Base-by-base conservation (phyloP, 305 asterid species). In the Ruellia speciosa region DNA sequence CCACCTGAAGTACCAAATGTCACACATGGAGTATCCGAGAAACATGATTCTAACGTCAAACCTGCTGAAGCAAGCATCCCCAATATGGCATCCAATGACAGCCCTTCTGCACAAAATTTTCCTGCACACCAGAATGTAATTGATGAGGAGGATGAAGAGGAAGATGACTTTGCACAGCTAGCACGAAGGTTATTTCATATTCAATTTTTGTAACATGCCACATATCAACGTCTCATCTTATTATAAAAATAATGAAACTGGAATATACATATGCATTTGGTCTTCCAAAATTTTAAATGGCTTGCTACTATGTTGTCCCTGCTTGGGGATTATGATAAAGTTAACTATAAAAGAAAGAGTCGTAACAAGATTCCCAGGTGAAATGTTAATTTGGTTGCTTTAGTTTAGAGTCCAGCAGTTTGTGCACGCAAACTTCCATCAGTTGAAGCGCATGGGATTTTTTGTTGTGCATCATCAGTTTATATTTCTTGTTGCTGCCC, bases 121-220 rank as follows among this genome's bases (percentile, higher is more conserved):
- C 79, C 80, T 47, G 67, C 64, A 48, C 74, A 66, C 8, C 58
- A 35, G 19, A 67, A 53, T 41, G 70, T 60, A 49, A 54, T 59
- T 52, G 85, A 77, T 33, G 95, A 81, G 68, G 95, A 86, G 64
- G 98, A 90, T 24, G 97, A 92, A 51, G 97, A 88, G 77, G 99
- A 93, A 73, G 99, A 93, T 31, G 99, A 93, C 75, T 93, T 93
- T 61, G 92, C 97, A 12, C 87, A 50, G 74, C 81, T 93, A 48
- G 97, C 97, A 67, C 81, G 95, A 75, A 93, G 99, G 99, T 86
- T 37, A 49, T 9, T 67, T 39, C 48, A 18, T 58, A 24, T 37
- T 37, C 12, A 61, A 54, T 16, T 35, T 43, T 7, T 4, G 2
- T 2, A 39, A 39, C 45, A 9, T 8, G 10, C 31, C 31, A 24